Evolutionary conservation across 345 rosid genomes (phyloP), one percentile per base, ranked within the genome.

Genomic region (Populus tremula): DNA sequence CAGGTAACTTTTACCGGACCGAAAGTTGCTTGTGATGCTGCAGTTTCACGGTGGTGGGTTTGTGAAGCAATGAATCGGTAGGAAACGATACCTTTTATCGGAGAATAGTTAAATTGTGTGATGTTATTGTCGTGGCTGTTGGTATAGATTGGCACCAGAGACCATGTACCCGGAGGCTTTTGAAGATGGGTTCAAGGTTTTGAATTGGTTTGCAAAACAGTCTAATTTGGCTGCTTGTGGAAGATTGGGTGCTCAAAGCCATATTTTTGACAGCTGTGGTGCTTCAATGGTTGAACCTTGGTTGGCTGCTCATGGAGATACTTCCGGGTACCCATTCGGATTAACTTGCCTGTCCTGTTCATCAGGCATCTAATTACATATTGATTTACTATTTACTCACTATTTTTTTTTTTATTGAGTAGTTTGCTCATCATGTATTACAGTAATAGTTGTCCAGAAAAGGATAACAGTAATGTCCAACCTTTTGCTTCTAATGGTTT

Each of bases 41-140:
- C 98, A 96, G 88, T 96, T 93, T 36, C 98, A 96, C 36, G 98
- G 98, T 35, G 99, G 99, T 1, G 97, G 98, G 11, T 93, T 97
- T 97, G 96, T 96, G 53, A 71, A 90, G 97, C 74, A 90, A 89
- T 53, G 98, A 93, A 71, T 95, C 99, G 23, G 94, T 88, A 66
- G 94, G 94, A 7, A 96, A 93, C 76, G 99, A 91, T 89, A 78
- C 69, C 49, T 96, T 93, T 53, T 96, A 98, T 70, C 83, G 91
- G 77, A 82, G 96, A 83, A 89, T 92, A 80, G 89, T 93, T 14
- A 93, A 90, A 75, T 82, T 88, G 61, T 93, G 96, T 76, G 99
- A 96, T 43, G 94, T 91, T 74, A 87, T 93, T 47, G 96, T 96
- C n/a, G 85, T 96, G 77, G 96, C 96, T 0, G 96, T 96, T 0